Evolutionary conservation across 2,329 filamentous ascomycete genomes (phyloP).

Genomic region (Epichloe sp.): DNA sequence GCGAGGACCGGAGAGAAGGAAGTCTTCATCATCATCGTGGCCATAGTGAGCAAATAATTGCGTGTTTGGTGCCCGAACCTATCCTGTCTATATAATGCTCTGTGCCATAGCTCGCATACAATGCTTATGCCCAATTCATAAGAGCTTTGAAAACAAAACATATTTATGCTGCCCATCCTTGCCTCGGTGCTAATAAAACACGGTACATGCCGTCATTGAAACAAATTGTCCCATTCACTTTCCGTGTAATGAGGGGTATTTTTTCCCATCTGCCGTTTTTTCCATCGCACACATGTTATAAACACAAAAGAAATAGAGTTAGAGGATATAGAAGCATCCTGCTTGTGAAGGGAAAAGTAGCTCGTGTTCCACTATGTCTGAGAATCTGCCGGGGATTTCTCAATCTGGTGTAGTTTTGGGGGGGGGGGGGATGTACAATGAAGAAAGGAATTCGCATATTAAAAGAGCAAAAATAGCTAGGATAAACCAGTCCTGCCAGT

Average conservation of each 20-base stretch:
- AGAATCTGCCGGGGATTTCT: not conserved
- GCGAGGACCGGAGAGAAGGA: not conserved
- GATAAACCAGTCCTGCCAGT: constrained; percentile 1
- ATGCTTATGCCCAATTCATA: not conserved
- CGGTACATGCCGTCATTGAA: constrained; percentile 1
- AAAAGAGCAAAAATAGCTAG: constrained; percentile 1
- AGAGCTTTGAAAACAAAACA: constrained; percentile 5
- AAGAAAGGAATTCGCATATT: not conserved
- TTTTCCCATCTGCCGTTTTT: constrained; percentile 1
- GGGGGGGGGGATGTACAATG: not conserved
- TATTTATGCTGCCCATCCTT: constrained; percentile 1
- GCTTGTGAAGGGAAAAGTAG: not conserved
- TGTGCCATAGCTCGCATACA: not conserved
- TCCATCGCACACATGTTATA: not conserved
- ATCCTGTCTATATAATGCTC: constrained; percentile 3
- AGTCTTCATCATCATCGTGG: no score
- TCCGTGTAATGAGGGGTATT: constrained; percentile 3
- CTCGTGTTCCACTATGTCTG: not conserved
- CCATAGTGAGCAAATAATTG: not conserved
- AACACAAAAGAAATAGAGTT: constrained; percentile 5
- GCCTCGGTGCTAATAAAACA: not conserved
- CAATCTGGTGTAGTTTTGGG: not conserved
- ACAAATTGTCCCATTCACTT: constrained; percentile 1
- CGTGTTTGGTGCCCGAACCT: constrained; percentile 1
- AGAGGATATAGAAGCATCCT: not conserved